phyloP scores from a whole-genome alignment of 2,329 filamentous ascomycete species.

The Colletotrichum cuscutae region DNA sequence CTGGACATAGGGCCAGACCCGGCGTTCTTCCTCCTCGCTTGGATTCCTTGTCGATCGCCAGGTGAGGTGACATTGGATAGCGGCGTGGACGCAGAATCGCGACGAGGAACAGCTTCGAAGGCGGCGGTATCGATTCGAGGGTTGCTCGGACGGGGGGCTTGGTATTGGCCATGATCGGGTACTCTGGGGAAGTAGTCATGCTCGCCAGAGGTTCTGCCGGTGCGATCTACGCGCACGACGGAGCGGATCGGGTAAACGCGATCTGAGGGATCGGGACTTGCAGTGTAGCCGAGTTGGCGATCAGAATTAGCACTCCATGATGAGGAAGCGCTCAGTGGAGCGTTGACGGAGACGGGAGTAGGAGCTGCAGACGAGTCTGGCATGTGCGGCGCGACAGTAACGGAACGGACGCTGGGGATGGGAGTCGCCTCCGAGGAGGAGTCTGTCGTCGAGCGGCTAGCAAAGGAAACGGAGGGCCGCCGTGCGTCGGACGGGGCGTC shows the following conservation, averaged over 20 bases:
- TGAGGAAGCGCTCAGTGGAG: slow-evolving; percentile 44
- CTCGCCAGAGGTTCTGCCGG: slow-evolving; percentile 50
- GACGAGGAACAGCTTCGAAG: slow-evolving; percentile 36
- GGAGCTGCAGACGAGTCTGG: neutral
- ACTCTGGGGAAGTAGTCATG: slow-evolving; percentile 49
- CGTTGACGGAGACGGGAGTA: slow-evolving; percentile 33
- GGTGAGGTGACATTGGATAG: slow-evolving; percentile 31
- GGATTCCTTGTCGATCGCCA: slow-evolving; percentile 36
- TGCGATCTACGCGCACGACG: slow-evolving; percentile 77
- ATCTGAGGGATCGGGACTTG: slow-evolving; percentile 55
- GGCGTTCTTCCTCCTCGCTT: slow-evolving; percentile 46
- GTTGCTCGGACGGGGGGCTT: slow-evolving; percentile 42
- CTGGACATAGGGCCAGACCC: slow-evolving; percentile 53
- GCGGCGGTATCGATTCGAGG: slow-evolving; percentile 43
- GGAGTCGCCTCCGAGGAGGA: slow-evolving; percentile 26
- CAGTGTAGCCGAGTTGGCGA: slow-evolving; percentile 47
- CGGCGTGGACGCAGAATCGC: slow-evolving; percentile 15
- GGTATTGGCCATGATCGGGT: slow-evolving; percentile 46
- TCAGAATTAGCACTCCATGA: slow-evolving; percentile 56
- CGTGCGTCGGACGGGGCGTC: slow-evolving; percentile 12
- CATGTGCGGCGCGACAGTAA: neutral
- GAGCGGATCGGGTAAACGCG: slow-evolving; percentile 85
- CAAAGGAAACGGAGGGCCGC: slow-evolving; percentile 22
- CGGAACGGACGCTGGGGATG: slow-evolving; percentile 12
- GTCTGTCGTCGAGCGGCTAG: slow-evolving; percentile 11